Conservation (phyloP, 2,329 filamentous ascomycete species). For the Colletotrichum salicis region DNA sequence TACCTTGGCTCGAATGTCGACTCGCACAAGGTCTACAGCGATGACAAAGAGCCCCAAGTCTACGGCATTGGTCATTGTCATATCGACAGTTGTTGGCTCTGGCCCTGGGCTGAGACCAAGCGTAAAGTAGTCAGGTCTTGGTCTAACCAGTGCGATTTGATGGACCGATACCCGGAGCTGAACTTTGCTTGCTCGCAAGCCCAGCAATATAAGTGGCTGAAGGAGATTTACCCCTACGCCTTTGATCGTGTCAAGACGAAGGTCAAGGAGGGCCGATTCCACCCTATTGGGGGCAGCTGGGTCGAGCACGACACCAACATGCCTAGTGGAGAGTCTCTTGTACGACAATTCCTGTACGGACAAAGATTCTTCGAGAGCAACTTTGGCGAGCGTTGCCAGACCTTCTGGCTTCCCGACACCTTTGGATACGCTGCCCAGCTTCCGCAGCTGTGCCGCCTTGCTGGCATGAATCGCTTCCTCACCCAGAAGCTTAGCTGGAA, state of each 20-base stretch:
- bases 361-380: constrained; percentile 94
- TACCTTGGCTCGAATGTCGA: constrained; percentile 86
- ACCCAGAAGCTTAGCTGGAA: constrained; percentile 99
- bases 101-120: constrained; percentile 98
- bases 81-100: constrained; percentile 98
- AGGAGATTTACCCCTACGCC: constrained; percentile 85
- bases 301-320: constrained; percentile 99
- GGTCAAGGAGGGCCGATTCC: constrained; percentile 89
- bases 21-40: constrained; percentile 84
- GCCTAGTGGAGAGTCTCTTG: constrained; percentile 92
- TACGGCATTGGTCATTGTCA: constrained; percentile 95
- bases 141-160: constrained; percentile 95
- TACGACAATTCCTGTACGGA: constrained; percentile 94
- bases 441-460: constrained; percentile 89
- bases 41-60: constrained; percentile 78
- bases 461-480: constrained; percentile 97
- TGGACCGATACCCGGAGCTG: constrained; percentile 94
- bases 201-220: constrained; percentile 98
- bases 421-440: constrained; percentile 97
- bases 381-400: constrained; percentile 87
- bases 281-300: constrained; percentile 97
- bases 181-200: constrained; percentile 93
- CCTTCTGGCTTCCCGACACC: constrained; percentile 98
- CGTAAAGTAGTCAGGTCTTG: constrained; percentile 95
- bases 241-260: constrained; percentile 92